Conservation (phyloP, 1,284 basidiomycete species). For the Marasmius tenuissimus region DNA sequence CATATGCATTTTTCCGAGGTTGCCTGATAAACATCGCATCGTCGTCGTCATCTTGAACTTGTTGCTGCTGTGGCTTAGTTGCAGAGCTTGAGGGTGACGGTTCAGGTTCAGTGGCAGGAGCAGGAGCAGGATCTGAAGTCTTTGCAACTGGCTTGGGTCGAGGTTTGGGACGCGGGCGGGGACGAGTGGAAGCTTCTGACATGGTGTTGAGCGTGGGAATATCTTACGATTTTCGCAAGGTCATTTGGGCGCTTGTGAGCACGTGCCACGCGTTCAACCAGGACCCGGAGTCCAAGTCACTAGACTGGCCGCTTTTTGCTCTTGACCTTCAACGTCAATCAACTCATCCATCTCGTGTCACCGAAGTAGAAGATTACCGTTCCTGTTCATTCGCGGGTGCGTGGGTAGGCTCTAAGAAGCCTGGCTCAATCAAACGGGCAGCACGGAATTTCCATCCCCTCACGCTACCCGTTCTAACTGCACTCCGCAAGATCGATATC, state of each 20-base stretch:
- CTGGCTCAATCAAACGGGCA: slow-evolving; percentile 5
- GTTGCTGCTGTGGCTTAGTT: neutral
- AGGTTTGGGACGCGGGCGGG: slow-evolving; percentile 55
- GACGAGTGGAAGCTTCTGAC: slow-evolving; percentile 25
- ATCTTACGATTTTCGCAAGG: neutral
- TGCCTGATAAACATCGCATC: slow-evolving; percentile 70
- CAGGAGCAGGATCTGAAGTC: neutral
- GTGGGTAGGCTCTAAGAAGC: neutral
- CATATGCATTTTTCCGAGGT: slow-evolving; percentile 57
- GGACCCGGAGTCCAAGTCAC: neutral
- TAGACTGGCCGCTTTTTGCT: too few relatives aligned
- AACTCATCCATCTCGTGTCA: too few relatives aligned
- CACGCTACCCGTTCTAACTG: slow-evolving; percentile 35
- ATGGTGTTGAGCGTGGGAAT: slow-evolving; percentile 6
- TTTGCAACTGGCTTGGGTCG: slow-evolving; percentile 38
- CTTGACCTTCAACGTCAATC: too few relatives aligned
- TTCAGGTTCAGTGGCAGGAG: slow-evolving; percentile 17
- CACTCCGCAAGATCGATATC: slow-evolving; percentile 43
- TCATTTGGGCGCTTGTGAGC: neutral
- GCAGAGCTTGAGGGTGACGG: slow-evolving; percentile 4
- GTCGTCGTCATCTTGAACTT: slow-evolving; percentile 43
- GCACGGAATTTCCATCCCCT: slow-evolving; percentile 12
- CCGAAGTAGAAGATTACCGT: too few relatives aligned
- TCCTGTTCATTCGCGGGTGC: too few relatives aligned
- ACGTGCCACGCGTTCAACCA: neutral